These are phyloP conservation scores for Kwoniella heveanensis DNA, from an alignment of 768 basidiomycete genomes.

Conservation along the genomic window DNA sequence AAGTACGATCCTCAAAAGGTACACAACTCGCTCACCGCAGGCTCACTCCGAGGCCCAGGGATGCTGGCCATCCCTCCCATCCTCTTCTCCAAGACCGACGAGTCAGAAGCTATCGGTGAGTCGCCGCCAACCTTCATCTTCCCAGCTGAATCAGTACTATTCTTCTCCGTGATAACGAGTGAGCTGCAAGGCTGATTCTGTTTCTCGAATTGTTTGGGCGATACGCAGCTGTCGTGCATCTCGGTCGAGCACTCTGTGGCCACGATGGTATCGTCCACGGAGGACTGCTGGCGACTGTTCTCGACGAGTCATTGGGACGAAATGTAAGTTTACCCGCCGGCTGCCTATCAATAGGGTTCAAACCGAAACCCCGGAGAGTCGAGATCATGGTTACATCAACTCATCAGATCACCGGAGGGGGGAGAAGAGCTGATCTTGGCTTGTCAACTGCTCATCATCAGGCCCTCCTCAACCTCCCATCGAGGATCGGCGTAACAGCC, in stretches of 20 bases:
- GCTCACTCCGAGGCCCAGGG: conserved; percentile 82
- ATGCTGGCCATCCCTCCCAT: conserved; percentile 79
- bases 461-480: conserved; percentile 83
- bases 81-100: conserved; percentile 72
- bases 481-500: conserved; percentile 90
- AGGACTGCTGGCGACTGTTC: conserved; percentile 81
- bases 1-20: conserved; percentile 70
- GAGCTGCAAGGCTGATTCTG: too few relatives aligned
- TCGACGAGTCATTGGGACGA: conserved; percentile 79
- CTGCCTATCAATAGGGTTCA: too few relatives aligned
- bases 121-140: too few relatives aligned
- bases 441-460: too few relatives aligned
- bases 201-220: too few relatives aligned
- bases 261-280: conserved; percentile 94
- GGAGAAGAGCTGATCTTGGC: too few relatives aligned
- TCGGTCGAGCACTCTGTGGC: conserved; percentile 81
- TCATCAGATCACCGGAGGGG: too few relatives aligned
- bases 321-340: conserved; percentile 72
- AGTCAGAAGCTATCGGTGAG: conserved; percentile 65
- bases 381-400: too few relatives aligned
- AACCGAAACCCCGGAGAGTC: too few relatives aligned
- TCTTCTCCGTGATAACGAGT: too few relatives aligned
- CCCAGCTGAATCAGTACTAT: not conserved
- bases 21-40: conserved; percentile 81
- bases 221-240: conserved; percentile 66